These are phyloP conservation scores for Echium plantagineum DNA, from an alignment of 257 asterid species.

Conservation along the genomic window DNA sequence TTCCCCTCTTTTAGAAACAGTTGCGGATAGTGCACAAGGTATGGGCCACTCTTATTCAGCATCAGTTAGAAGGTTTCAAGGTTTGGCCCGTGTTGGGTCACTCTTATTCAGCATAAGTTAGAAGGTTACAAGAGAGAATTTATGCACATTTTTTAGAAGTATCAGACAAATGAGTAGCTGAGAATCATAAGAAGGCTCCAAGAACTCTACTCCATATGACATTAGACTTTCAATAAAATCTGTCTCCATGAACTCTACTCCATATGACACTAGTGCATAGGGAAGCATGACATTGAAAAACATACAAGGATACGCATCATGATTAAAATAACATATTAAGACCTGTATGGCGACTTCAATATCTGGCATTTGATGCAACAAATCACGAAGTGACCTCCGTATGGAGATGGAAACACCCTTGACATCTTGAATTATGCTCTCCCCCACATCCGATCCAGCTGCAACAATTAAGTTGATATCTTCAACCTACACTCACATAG, in stretches of 20 bases:
- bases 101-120: too few species aligned
- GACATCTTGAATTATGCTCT: slow-evolving; percentile 77
- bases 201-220: background rate
- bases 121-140: background rate
- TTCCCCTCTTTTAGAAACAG: too few species aligned
- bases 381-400: slow-evolving; percentile 80
- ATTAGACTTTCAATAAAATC: background rate
- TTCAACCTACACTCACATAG: slow-evolving; percentile 52
- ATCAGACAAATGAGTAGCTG: background rate
- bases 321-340: slow-evolving; percentile 1
- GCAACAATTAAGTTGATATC: slow-evolving; percentile 92
- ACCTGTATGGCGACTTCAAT: slow-evolving; percentile 74
- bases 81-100: too few species aligned
- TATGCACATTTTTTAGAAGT: background rate
- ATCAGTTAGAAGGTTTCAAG: background rate
- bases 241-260: background rate
- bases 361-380: slow-evolving; percentile 65
- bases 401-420: slow-evolving; percentile 71
- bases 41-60: background rate
- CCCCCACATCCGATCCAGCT: slow-evolving; percentile 73
- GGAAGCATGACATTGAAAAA: background rate
- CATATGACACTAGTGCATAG: background rate
- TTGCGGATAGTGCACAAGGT: too few species aligned
- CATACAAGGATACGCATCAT: background rate
- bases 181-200: background rate